A percentile compares a stretch with the other conserved stretches of the same genome.
These are phyloP conservation scores for Tuber aestivum DNA, from an alignment of 495 filamentous ascomycete genomes.

Conservation along the genomic window DNA sequence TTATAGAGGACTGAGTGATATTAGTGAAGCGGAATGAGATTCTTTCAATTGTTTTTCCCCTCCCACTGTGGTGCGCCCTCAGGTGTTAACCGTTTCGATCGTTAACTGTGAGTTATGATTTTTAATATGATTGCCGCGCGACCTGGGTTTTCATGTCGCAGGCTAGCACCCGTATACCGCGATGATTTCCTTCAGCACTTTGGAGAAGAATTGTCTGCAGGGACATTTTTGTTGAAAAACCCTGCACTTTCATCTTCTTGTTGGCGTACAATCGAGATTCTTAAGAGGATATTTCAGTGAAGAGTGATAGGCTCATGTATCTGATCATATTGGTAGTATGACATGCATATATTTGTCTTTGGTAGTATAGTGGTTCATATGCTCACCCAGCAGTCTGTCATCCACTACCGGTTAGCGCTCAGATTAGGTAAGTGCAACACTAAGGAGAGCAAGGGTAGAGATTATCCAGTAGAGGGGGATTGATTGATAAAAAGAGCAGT, in stretches of 20 bases:
- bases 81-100: too few species aligned
- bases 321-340: too few species aligned
- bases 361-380: not conserved
- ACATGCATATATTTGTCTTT: too few species aligned
- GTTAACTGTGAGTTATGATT: not conserved
- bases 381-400: not conserved
- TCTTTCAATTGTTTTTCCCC: too few species aligned
- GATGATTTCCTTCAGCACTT: not conserved
- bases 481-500: not conserved
- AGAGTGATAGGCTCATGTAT: not conserved
- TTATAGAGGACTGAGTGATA: too few species aligned
- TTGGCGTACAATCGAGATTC: not conserved
- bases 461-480: too few species aligned
- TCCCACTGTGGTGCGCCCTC: too few species aligned
- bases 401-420: not conserved
- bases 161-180: not conserved
- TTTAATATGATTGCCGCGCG: not conserved
- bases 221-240: not conserved
- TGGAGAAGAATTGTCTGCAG: not conserved
- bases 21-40: too few species aligned
- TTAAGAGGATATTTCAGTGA: not conserved
- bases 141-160: not conserved
- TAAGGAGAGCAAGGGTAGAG: not conserved
- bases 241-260: not conserved
- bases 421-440: not conserved